Base-by-base conservation (phyloP, 1,284 basidiomycete species). In the Trichosporon sp. region DNA sequence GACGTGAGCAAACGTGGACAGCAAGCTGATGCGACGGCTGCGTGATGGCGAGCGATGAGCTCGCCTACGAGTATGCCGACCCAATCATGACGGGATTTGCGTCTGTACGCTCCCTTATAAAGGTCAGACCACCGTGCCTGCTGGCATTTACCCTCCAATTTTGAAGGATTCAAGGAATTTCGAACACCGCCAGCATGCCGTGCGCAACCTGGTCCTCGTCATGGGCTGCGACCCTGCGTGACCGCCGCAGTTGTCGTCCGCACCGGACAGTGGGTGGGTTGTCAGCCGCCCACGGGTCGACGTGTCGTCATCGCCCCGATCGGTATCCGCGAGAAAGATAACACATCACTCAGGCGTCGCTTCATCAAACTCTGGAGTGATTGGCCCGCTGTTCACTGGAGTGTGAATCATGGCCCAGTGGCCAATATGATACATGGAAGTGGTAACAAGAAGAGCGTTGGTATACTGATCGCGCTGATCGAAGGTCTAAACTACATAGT, bases 401-500 rank as follows among this genome's bases (percentile, higher is more conserved):
- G 26, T 26, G 26, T 26, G 26, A 26, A 26, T 2, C 11, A 56
- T 35, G 59, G 32, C 59, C 59, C 2, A 2, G 12, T 4, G 32
- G 59, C 56, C 56, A 35, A 32, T 63, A 63, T 37, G 7, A 63
- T 63, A 63, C 59, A 63, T 63, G 6, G 16, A 63, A 63, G 14
- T 6, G n/a, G 21, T 5, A 26, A 12, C 14, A 63, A n/a, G 31
- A 46, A 46, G 16, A 14, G 31, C 31, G 5, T 61, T 48, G 12
- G 14, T 63, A 63, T 37, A 37, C 31, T 32, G 59, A 16, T 19
- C 56, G 6, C 31, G 11, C 4, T 21, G 21, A 35, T 63, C 59
- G 37, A 63, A 35, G 2, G 31, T 63, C 59, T 63, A 63, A 35
- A 16, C 59, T 63, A 63, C 59, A 63, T 63, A 31, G 59, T 63